Percentiles rank a stretch among this genome's conserved stretches.
Evolutionary conservation across 305 asterid genomes (phyloP).

Genomic region (Lippia alba): DNA sequence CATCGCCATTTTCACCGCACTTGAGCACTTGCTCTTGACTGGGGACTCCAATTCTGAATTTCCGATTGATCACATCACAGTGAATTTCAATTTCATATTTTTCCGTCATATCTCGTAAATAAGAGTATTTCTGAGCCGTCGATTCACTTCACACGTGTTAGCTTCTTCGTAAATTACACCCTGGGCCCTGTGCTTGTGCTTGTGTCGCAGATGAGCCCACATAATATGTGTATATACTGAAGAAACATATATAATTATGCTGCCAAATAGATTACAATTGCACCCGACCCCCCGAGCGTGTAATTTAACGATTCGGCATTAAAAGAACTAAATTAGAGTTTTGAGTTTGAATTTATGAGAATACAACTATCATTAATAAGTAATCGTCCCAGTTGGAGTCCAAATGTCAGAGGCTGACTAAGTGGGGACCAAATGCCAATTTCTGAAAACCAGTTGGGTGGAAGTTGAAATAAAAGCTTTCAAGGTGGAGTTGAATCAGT

Average conservation of each 20-base stretch:
- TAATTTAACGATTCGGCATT: no score
- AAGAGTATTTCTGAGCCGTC: slow-evolving; percentile 21
- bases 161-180: not conserved
- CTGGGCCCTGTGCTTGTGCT: not conserved
- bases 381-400: no score
- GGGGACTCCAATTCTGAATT: slow-evolving; percentile 19
- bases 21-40: slow-evolving; percentile 34
- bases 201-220: not conserved
- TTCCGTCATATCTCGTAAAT: slow-evolving; percentile 18
- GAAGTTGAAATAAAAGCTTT: slow-evolving; percentile 31
- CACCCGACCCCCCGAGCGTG: no score
- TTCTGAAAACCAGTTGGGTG: slow-evolving; percentile 19
- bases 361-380: no score
- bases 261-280: no score
- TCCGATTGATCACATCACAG: slow-evolving; percentile 19
- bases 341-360: no score
- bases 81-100: not conserved
- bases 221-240: not conserved
- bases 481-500: slow-evolving; percentile 44
- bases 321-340: no score
- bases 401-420: no score
- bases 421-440: no score
- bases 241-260: no score
- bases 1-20: slow-evolving; percentile 46
- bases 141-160: slow-evolving; percentile 32